Evolutionary conservation across 768 basidiomycete species (phyloP), one percentile per base, ranked within the genome.

Genomic region (Polyporus arcularius): DNA sequence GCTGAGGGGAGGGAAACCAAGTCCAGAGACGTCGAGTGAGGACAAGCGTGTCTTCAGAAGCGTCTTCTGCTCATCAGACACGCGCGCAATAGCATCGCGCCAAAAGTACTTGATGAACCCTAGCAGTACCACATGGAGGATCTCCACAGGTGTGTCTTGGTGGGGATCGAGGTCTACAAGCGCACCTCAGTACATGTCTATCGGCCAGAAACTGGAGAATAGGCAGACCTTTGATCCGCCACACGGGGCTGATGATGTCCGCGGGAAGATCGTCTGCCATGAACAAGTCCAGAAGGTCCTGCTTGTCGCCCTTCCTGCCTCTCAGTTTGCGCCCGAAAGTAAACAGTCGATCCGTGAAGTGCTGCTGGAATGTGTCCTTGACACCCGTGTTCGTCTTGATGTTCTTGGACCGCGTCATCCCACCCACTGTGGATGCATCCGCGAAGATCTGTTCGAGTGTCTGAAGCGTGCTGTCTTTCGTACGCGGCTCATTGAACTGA

Each of bases 101-200:
- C 81, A 83, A 31, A 79, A 72, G 59, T 82, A 83, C 49, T 82
- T 82, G 51, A 82, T 72, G 65, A 80, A 73, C 0, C 80, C 79
- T 1, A 81, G 74, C 0, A 82, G 68, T 28, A 80, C 66, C 4
- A 77, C 74, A 62, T 82, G 80, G 0, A 81, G 68, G 26, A 80
- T 76, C 58, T 81, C 78, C 0, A 80, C 76, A 4, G 79, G 79
- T 1, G 79, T 78, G 59, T 81, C 80, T 11, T 38, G 52, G 58
- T 81, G 74, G 2, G 79, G 74, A 62, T 83, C 75, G 0, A 82
- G 60, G 4, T 71, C 80, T 80, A 56, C 11, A 16, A n/a, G n/a
- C n/a, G n/a, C n/a, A n/a, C n/a, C n/a, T n/a, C n/a, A n/a, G n/a
- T n/a, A n/a, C n/a, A n/a, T n/a, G n/a, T n/a, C n/a, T n/a, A n/a